Base-by-base conservation (phyloP, 1,284 basidiomycete genomes). In the Papiliotrema terrestris region DNA sequence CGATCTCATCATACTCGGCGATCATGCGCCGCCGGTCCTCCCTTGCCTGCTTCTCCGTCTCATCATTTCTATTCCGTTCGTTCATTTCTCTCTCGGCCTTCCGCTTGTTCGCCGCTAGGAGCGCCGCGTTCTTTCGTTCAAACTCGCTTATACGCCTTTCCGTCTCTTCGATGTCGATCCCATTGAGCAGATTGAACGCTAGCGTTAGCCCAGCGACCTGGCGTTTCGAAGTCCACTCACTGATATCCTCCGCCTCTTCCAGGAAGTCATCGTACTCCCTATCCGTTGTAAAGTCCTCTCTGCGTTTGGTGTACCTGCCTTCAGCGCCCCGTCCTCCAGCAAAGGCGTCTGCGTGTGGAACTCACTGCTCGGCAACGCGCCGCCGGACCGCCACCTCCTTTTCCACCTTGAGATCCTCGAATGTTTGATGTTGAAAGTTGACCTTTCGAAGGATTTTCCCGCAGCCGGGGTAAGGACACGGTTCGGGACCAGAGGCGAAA, bases 141-240 rank as follows among this genome's bases (percentile, higher is more conserved):
- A 91, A 93, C 49, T 82, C 81, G 1, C 83, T 82, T 52, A 98
- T 89, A 38, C 87, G 85, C 9, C 84, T 84, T 78, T 98, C 91
- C 0, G 93, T 97, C 62, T 86, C 80, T 15, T 83, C 77, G n/a
- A 94, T 74, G 66, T 98, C 88, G 49, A 94, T 83, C 54, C 92
- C 87, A 69, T 98, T 88, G 59, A 98, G 91, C 15, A 98, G 84
- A 72, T 98, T 97, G 81, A 97, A 98, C 0, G 92, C 91, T 92
- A 60, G 4, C 2, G 15, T 25, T 22, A 25, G 42, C n/a, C 14
- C 23, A 37, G 53, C 15, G 14, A 45, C 4, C 47, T 39, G 39
- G 2, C 25, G 9, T 22, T 13, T 52, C 22, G 46, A 20, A 29
- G 23, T 25, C 17, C 29, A 78, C 87, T 71, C 62, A 91, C 92